phyloP scores from a whole-genome alignment of 1,284 basidiomycete genomes.

The Leccinum subatratum region DNA sequence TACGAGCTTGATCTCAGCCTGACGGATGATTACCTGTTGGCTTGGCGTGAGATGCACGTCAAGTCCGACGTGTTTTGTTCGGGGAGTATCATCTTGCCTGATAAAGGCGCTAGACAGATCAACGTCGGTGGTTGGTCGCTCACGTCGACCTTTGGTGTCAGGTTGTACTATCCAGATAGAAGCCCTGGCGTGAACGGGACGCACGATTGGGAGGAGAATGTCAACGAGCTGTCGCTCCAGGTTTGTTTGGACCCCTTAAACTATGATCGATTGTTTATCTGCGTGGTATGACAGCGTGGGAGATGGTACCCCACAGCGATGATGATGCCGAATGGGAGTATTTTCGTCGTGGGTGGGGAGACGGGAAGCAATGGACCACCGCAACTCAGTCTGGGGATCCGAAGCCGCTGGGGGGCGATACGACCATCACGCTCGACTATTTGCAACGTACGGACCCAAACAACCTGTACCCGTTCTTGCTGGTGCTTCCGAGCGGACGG shows the following conservation, averaged over 20 bases:
- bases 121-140: conserved; percentile 68
- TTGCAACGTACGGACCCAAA: conserved; percentile 63
- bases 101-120: conserved; percentile 62
- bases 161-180: conserved; percentile 53
- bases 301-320: conserved; percentile 68
- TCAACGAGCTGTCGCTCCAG: conserved; percentile 41
- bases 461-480: conserved; percentile 73
- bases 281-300: conserved; percentile 42
- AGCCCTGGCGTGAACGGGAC: conserved; percentile 49
- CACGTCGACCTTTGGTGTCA: conserved; percentile 64
- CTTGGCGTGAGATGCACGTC: conserved; percentile 72
- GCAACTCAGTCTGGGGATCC: conserved; percentile 64
- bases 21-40: conserved; percentile 45
- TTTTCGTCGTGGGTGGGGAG: conserved; percentile 72
- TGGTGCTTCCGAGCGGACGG: conserved; percentile 59
- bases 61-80: conserved; percentile 75
- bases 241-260: conserved; percentile 24
- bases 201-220: conserved; percentile 52
- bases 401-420: conserved; percentile 40
- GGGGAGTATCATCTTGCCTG: conserved; percentile 66
- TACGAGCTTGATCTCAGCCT: conserved; percentile 69
- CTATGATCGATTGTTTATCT: neutral
- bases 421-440: conserved; percentile 42
- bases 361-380: conserved; percentile 62
- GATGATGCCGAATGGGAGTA: conserved; percentile 53